Evolutionary conservation across 345 rosid genomes (phyloP).

Genomic region (Atalantia buxifolia): DNA sequence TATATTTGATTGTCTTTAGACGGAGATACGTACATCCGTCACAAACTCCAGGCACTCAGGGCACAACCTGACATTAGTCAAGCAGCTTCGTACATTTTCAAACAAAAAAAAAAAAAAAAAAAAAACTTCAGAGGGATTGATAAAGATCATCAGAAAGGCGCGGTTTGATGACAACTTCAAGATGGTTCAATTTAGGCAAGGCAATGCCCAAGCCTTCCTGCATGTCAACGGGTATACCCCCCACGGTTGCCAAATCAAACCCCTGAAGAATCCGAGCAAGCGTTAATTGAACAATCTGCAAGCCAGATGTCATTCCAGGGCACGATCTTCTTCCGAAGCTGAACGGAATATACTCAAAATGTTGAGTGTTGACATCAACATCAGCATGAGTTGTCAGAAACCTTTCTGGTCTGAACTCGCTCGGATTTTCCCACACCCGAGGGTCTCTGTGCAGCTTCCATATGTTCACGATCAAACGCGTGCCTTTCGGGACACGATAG

Average conservation of each 20-base stretch:
- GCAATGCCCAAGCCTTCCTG: constrained; percentile 46
- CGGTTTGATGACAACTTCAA: constrained; percentile 36
- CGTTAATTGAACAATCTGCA: constrained; percentile 37
- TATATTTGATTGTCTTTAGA: too few species aligned
- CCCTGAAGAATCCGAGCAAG: constrained; percentile 52
- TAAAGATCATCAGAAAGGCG: constrained; percentile 34
- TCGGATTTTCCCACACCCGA: constrained; percentile 36
- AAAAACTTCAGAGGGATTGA: neutral
- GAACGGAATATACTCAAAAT: constrained; percentile 44
- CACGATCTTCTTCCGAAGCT: constrained; percentile 54
- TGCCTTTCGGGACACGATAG: constrained; percentile 41
- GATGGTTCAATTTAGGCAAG: constrained; percentile 37
- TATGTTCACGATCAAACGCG: constrained; percentile 47
- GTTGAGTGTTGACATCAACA: constrained; percentile 12
- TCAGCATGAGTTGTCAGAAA: constrained; percentile 24
- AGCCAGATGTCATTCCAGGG: constrained; percentile 43
- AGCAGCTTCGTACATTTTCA: too few species aligned
- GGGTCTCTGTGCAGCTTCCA: constrained; percentile 68
- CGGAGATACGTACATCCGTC: too few species aligned
- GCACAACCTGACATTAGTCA: too few species aligned
- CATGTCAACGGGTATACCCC: constrained; percentile 34
- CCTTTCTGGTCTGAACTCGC: constrained; percentile 45
- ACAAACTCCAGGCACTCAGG: too few species aligned
- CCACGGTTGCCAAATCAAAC: constrained; percentile 23
- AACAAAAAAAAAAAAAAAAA: too few species aligned